These are phyloP conservation scores for Fraxinus sp. DNA, from an alignment of 305 asterid genomes.

Conservation along the genomic window DNA sequence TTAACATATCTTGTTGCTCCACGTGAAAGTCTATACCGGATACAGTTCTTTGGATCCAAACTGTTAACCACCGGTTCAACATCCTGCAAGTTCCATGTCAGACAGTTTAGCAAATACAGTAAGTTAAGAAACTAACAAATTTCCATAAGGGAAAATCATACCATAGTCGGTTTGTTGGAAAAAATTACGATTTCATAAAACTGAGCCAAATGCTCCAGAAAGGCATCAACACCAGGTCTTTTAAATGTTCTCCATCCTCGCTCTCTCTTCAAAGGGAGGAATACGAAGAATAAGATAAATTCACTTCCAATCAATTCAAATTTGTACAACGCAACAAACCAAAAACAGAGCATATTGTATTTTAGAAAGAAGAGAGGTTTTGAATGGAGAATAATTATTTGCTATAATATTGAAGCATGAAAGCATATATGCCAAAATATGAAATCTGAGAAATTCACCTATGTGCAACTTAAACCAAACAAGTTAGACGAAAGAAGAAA, in stretches of 20 bases:
- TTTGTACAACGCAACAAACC: not conserved
- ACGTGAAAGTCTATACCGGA: constrained; percentile 71
- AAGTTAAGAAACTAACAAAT: not conserved
- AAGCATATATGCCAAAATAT: not conserved
- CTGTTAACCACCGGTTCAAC: constrained; percentile 69
- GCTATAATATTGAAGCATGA: not conserved
- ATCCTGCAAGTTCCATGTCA: constrained; percentile 52
- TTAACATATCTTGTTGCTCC: constrained; percentile 67
- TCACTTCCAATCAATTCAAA: constrained; percentile 13
- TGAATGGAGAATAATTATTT: not conserved
- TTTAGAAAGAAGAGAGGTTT: not conserved
- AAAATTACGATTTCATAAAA: constrained; percentile 73
- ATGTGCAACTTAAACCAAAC: too few species aligned
- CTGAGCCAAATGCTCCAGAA: constrained; percentile 79
- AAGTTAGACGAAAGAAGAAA: not conserved
- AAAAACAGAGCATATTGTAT: constrained; percentile 4
- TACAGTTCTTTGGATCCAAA: constrained; percentile 66
- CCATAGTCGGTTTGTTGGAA: constrained; percentile 67
- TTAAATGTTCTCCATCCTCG: constrained; percentile 95
- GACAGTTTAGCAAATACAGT: not conserved
- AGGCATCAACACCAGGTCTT: constrained; percentile 89
- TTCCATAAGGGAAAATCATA: constrained; percentile 28
- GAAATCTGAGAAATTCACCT: not conserved
- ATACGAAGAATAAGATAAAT: constrained; percentile 7
- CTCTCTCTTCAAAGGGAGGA: constrained; percentile 55